Evolutionary conservation across 148 eudicot species (phyloP).

Genomic region (Amaranthus cruentus): DNA sequence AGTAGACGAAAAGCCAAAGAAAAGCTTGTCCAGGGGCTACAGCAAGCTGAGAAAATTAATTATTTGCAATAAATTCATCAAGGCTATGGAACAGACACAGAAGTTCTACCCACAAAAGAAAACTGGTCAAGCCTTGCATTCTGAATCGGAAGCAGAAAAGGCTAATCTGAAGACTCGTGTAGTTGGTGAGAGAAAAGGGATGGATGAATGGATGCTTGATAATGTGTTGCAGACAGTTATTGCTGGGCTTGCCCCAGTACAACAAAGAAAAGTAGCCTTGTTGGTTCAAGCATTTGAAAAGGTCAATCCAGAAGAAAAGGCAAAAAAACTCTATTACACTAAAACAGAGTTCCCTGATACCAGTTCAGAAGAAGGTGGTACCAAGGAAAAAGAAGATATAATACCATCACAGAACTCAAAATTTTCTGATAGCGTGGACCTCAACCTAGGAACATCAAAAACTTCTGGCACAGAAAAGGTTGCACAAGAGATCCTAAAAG

Average conservation of each 20-base stretch:
- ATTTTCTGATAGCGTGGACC: neutral
- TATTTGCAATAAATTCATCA: conserved; percentile 44
- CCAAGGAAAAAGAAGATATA: conserved; percentile 4
- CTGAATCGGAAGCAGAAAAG: conserved; percentile 42
- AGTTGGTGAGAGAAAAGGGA: conserved; percentile 40
- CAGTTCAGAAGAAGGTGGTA: conserved; percentile 12
- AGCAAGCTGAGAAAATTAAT: conserved; percentile 34
- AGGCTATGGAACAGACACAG: conserved; percentile 44
- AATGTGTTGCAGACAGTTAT: conserved; percentile 75
- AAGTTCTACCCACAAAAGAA: conserved; percentile 43
- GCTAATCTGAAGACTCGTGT: conserved; percentile 44
- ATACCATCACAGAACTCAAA: conserved; percentile 8
- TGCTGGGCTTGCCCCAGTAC: conserved; percentile 50
- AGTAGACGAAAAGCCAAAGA: conserved; percentile 15
- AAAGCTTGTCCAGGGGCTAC: conserved; percentile 25
- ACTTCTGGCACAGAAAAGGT: conserved; percentile 13
- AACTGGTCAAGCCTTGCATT: conserved; percentile 21
- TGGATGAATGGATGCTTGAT: conserved; percentile 93
- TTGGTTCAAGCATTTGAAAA: conserved; percentile 44
- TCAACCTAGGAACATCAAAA: conserved; percentile 2
- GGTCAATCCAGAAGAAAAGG: conserved; percentile 30
- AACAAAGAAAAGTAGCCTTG: conserved; percentile 41
- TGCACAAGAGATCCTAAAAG: conserved; percentile 12
- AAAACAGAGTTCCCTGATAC: conserved; percentile 10
- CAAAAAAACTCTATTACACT: conserved; percentile 2